Base-by-base conservation (phyloP, 1,284 basidiomycete genomes). In the Malassezia japonica region DNA sequence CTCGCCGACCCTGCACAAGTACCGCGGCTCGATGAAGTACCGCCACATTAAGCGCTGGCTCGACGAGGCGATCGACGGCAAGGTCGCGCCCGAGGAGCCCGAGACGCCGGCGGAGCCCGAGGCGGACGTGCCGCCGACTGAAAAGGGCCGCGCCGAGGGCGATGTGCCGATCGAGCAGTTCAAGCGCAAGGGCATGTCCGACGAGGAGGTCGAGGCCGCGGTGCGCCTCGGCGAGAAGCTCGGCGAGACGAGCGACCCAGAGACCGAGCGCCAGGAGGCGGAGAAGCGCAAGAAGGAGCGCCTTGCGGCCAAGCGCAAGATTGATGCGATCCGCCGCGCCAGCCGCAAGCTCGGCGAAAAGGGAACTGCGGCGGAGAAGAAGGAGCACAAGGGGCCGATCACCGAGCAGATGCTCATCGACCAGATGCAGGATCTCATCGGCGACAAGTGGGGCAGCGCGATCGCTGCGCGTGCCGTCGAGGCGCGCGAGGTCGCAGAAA, bases 1-100 rank as follows among this genome's bases (percentile, higher is more conserved):
- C 3, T 55, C 37, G 1, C 20, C 13, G 28, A 18, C 16, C 16
- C 16, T 21, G 16, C n/a, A 46, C 18, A 44, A 49, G n/a, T 72
- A 70, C 45, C 52, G 41, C 4, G 67, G 69, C 21, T 42, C 57
- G 25, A 50, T 70, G 47, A 62, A 64, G 47, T 69, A 70, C 41
- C 52, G 57, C 50, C 53, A 56, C 31, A 56, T 72, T 24, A 57
- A 63, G 33, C 44, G 28, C 9, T 72, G 69, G 69, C 55, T 70
- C 33, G 60, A 70, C 38, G 37, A 62, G 25, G 59, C 52, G 10
- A 32, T 58, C 1, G 38, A 39, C n/a, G 45, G 39, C 25, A 29
- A 33, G 15, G 20, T 27, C 16, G 45, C 46, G 21, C 58, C 59
- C 12, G 63, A 61, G 33, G 56, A 56, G 31, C 57, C 50, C 38